Evolutionary conservation across 2,329 filamentous ascomycete genomes (phyloP), one percentile per base, ranked within the genome.

Genomic region (Pseudocercospora pini-densiflorae): DNA sequence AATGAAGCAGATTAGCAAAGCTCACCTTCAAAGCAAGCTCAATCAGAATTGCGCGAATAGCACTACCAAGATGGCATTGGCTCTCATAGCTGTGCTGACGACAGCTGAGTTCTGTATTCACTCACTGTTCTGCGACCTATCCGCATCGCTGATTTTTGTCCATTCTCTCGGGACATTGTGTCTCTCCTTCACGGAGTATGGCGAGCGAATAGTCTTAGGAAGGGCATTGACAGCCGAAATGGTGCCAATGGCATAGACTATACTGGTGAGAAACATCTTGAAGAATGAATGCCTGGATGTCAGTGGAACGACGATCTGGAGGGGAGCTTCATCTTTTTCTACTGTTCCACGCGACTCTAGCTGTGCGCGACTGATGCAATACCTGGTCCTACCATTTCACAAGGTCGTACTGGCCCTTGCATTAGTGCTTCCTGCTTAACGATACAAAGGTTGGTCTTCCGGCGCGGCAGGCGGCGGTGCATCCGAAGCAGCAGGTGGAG

Each of bases 141-240:
- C 80, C 2, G 86, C 83, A 33, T 80, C 77, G 45, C 80, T 81
- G 55, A 83, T 73, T 65, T 79, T 79, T 8, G 76, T 80, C 87
- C 86, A 89, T 62, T 78, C 78, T 31, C 77, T 75, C 6, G 87
- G 86, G 10, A 85, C 82, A 69, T 77, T 70, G 73, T 88, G 86
- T 16, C 78, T 80, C 66, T 88, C 86, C 77, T 89, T 89, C 69
- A 89, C 79, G 6, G 77, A 76, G 72, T 86, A 87, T 0, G 79
- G 74, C 27, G 80, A 79, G 47, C 69, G 62, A 2, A 45, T 29
- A 47, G 19, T 65, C 31, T 60, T 59, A 33, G 68, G 68, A 24
- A 70, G 68, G 19, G 68, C 68, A 51, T 64, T 24, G 43, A 62
- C 68, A 12, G 63, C 43, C 23, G 62, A 55, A n/a, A 70, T 40